Evolutionary conservation across 139 green algal genomes (phyloP).

Genomic region (Tetradesmus lagerheimii): DNA sequence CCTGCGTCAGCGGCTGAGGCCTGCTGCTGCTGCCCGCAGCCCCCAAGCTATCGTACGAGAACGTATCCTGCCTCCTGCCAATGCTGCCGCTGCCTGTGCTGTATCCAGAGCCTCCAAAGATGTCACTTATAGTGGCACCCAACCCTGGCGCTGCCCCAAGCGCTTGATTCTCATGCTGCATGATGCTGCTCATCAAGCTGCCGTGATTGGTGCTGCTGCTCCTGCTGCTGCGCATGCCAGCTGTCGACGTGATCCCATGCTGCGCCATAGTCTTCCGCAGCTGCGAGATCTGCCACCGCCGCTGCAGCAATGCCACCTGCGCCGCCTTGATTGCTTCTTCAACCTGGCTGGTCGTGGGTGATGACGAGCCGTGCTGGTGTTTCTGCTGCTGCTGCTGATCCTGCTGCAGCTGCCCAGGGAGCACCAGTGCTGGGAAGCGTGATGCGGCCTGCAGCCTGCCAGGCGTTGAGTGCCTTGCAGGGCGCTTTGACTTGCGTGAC

Average conservation of each 20-base stretch:
- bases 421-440: not conserved
- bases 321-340: slow-evolving; percentile 27
- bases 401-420: not conserved
- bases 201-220: not conserved
- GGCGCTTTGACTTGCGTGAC: slow-evolving; percentile 21
- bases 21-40: slow-evolving; percentile 1
- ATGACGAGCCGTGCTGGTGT: not conserved
- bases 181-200: not conserved
- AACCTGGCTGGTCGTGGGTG: not conserved
- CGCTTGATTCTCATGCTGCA: not conserved
- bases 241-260: not conserved
- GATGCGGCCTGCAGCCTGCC: slow-evolving; percentile 9
- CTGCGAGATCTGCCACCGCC: not conserved
- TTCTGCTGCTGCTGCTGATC: not conserved
- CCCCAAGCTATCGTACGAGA: not conserved
- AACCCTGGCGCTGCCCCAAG: not conserved
- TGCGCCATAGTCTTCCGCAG: slow-evolving; percentile 13
- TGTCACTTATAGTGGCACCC: not conserved
- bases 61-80: not conserved
- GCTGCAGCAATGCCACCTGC: slow-evolving; percentile 31
- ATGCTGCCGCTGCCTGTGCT: not conserved
- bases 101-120: not conserved
- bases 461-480: not conserved
- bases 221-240: not conserved
- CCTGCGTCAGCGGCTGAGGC: not conserved